phyloP scores from a whole-genome alignment of 2,329 filamentous ascomycete genomes.

The Tolypocladium ophioglossoides region DNA sequence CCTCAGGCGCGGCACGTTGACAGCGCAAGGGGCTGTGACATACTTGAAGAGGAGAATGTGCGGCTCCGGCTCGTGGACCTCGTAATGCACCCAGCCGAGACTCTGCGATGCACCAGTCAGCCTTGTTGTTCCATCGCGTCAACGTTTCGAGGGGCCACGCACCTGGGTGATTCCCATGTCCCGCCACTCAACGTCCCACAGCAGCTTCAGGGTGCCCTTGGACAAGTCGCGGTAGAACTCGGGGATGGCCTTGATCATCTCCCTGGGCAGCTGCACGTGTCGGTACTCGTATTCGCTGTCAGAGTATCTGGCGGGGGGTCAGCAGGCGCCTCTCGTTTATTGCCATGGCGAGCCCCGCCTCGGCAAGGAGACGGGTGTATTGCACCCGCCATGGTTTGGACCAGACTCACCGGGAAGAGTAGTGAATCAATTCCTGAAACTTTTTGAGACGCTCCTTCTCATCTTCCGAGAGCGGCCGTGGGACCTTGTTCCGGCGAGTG shows the following conservation, averaged over 20 bases:
- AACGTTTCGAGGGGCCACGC: conserved; percentile 12
- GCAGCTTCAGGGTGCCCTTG: conserved; percentile 86
- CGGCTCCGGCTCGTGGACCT: conserved; percentile 96
- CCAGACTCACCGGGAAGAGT: conserved; percentile 65
- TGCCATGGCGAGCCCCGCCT: too few species aligned
- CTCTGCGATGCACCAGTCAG: conserved; percentile 47
- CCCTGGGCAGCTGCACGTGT: conserved; percentile 93
- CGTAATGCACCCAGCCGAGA: conserved; percentile 98
- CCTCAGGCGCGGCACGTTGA: background rate
- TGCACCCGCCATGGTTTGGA: too few species aligned
- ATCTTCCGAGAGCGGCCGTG: conserved; percentile 66
- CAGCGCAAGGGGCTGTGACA: background rate
- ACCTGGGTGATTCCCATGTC: conserved; percentile 96
- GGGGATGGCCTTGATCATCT: conserved; percentile 95
- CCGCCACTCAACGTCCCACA: conserved; percentile 99
- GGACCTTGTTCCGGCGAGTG: conserved; percentile 75
- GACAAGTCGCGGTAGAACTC: conserved; percentile 84
- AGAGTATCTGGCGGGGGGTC: conserved; percentile 57
- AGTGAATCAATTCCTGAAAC: conserved; percentile 89
- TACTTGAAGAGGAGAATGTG: conserved; percentile 99
- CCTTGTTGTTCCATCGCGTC: background rate
- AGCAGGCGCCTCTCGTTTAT: background rate
- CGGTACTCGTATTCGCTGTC: conserved; percentile 93
- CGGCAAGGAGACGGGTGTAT: too few species aligned
- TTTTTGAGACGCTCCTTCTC: conserved; percentile 83